Percentiles rank a stretch among this genome's conserved stretches.
Evolutionary conservation across 768 basidiomycete species (phyloP).

Genomic region (Mycena amicta): DNA sequence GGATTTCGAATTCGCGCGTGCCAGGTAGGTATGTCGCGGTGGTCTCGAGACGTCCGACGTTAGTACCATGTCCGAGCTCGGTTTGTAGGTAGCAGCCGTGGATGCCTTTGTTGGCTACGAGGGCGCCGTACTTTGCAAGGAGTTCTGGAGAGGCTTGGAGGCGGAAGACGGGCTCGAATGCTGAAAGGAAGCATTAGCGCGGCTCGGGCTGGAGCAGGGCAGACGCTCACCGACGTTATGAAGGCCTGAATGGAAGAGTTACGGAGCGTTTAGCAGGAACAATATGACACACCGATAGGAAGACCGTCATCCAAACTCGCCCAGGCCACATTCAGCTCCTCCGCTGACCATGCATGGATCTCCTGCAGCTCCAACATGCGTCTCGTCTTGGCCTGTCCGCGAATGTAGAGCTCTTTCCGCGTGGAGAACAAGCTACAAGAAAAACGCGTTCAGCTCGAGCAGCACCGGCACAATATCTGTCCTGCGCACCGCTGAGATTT

Average conservation of each 20-base stretch:
- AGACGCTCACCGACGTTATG: constrained; percentile 39
- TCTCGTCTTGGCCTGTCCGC: constrained; percentile 55
- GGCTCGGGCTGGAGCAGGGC: no score
- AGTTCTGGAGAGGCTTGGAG: constrained; percentile 62
- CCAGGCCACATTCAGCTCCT: constrained; percentile 50
- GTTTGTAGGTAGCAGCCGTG: constrained; percentile 78
- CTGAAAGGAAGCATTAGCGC: no score
- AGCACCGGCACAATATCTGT: no score
- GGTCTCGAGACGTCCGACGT: constrained; percentile 69
- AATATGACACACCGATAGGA: constrained; percentile 46
- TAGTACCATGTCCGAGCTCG: constrained; percentile 78
- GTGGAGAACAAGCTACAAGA: constrained; percentile 65
- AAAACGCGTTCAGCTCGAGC: no score
- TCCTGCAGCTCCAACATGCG: constrained; percentile 63
- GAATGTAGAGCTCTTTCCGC: constrained; percentile 58
- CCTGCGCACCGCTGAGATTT: constrained; percentile 54
- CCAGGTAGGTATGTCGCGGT: constrained; percentile 73
- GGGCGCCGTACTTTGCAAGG: constrained; percentile 50
- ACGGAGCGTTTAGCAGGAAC: neutral
- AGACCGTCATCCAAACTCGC: constrained; percentile 53
- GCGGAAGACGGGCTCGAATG: constrained; percentile 70
- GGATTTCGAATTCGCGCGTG: constrained; percentile 69
- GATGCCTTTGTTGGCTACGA: constrained; percentile 58
- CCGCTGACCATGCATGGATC: constrained; percentile 51
- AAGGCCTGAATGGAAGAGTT: constrained; percentile 14